Base-by-base conservation (phyloP, 352 stramenopile genomes). In the Chrysophaeum taylorii region DNA sequence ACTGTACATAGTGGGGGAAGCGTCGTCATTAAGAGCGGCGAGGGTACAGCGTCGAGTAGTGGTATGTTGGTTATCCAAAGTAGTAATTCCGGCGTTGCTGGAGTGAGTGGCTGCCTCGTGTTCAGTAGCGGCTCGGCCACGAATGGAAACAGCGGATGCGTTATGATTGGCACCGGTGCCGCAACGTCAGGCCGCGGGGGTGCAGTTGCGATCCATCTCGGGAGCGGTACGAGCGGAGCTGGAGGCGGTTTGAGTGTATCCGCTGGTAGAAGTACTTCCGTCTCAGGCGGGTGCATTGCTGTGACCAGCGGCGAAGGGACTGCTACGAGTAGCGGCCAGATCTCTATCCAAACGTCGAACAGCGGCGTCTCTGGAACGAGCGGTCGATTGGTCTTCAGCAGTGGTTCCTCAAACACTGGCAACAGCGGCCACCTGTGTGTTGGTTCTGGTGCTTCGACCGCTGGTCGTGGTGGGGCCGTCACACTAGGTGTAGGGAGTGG, bases 321-420 rank as follows among this genome's bases (percentile, higher is more conserved):
- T 16, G 23, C 57, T 5, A 74, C 62, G 18, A 74, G 36, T n/a
- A 74, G 61, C 31, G 69, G 70, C 0, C 31, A 57, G 15, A 38
- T 74, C 39, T 25, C 39, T 0, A 64, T 74, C 12, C 70, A 27
- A 48, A 66, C 57, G n/a, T 43, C 54, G 21, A 50, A 70, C 29
- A 42, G 53, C 25, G 66, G 66, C 0, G 33, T 36, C 27, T 7
- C 16, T 41, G 71, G 50, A 25, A 53, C 57, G 15, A 76, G 71
- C 48, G 71, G 71, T 23, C 36, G 36, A 12, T 29, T 75, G 25
- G 66, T 73, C 37, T 52, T 76, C 41, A 76, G 71, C 67, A 70
- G 67, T 12, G 71, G 71, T 9, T 41, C 71, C 38, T 70, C 62
- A 35, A 74, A 48, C 2, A 42, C 57, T 48, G 71, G 71, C 29